phyloP scores from a whole-genome alignment of 768 basidiomycete species.

The Suillus occidentalis region DNA sequence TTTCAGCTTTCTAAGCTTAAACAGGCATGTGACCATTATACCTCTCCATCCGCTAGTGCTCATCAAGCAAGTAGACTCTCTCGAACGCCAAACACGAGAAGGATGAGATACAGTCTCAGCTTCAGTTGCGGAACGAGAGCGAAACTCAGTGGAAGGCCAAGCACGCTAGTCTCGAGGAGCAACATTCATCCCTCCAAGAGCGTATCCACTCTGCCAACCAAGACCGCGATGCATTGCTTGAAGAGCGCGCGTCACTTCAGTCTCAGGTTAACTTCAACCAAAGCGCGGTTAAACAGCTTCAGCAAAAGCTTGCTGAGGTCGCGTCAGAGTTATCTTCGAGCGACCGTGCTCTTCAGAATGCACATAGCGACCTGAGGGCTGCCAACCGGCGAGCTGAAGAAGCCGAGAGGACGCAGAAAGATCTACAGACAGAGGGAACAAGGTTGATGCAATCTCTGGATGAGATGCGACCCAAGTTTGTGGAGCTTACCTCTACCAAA shows the following conservation, averaged over 20 bases:
- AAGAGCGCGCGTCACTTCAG: conserved; percentile 53
- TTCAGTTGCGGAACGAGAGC: conserved; percentile 41
- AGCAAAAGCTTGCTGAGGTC: conserved; percentile 58
- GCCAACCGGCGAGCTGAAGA: conserved; percentile 71
- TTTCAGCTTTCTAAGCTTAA: conserved; percentile 78
- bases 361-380: conserved; percentile 64
- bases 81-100: conserved; percentile 59
- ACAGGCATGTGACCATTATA: conserved; percentile 49
- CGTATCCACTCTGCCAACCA: conserved; percentile 45
- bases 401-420: conserved; percentile 69
- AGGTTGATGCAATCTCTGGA: conserved; percentile 77
- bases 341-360: conserved; percentile 56
- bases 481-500: conserved; percentile 74
- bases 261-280: conserved; percentile 47
- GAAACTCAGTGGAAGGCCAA: conserved; percentile 50
- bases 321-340: conserved; percentile 52
- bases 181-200: conserved; percentile 38
- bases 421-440: conserved; percentile 77
- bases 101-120: conserved; percentile 52
- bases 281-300: conserved; percentile 48
- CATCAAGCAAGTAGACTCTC: conserved; percentile 45
- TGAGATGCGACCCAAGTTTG: conserved; percentile 84
- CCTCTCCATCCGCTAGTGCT: neutral
- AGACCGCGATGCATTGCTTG: conserved; percentile 46
- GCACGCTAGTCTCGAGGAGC: conserved; percentile 46